phyloP scores from a whole-genome alignment of 2,329 filamentous ascomycete species.

The Trichoderma polysporum region DNA sequence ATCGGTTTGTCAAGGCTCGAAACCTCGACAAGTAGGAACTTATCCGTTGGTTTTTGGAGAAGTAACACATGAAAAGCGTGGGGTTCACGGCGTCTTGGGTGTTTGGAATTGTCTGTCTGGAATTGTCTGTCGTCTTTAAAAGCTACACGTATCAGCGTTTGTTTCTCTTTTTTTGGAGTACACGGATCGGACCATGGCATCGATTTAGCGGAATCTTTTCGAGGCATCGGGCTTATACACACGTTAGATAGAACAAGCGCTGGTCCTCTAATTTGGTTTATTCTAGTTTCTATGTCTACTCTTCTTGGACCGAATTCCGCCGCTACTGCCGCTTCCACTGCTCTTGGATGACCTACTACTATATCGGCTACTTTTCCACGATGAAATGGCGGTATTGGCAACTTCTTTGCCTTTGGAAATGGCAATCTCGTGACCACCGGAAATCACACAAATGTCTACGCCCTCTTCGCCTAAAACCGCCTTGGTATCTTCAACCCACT shows the following conservation, averaged over 20 bases:
- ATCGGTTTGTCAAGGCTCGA: constrained; percentile 58
- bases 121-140: background rate
- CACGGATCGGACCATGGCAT: background rate
- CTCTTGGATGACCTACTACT: background rate
- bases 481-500: constrained; percentile 61
- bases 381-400: constrained; percentile 41
- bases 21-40: constrained; percentile 51
- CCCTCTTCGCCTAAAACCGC: constrained; percentile 56
- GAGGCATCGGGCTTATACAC: background rate
- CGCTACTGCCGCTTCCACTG: background rate
- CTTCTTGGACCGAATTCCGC: constrained; percentile 3
- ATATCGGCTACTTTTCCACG: constrained; percentile 31
- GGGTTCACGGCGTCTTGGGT: background rate
- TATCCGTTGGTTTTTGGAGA: background rate
- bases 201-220: background rate
- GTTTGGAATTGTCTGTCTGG: background rate
- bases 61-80: background rate
- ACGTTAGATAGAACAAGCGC: background rate
- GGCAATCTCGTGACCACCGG: constrained; percentile 69
- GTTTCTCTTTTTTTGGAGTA: background rate
- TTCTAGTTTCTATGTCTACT: constrained; percentile 15
- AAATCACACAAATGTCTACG: constrained; percentile 55
- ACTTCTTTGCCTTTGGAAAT: constrained; percentile 61
- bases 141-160: background rate
- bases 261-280: background rate